phyloP scores from a whole-genome alignment of 768 basidiomycete species.

The Tephrocybe sp. region DNA sequence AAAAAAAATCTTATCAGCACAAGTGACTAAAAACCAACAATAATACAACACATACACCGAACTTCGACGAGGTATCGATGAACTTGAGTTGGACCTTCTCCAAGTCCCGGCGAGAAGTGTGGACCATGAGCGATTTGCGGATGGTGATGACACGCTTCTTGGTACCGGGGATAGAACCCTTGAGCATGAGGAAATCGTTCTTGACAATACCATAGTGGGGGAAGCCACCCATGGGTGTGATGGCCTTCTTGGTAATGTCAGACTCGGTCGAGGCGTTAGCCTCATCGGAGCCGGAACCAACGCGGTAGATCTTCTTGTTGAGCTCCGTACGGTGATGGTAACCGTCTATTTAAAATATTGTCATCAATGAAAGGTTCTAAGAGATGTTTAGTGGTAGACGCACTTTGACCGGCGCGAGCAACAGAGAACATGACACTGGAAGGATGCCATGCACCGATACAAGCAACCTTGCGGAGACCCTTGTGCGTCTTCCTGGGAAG shows the following conservation, averaged over 20 bases:
- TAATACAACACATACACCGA: constrained; percentile 65
- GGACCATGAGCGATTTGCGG: constrained; percentile 95
- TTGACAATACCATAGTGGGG: constrained; percentile 98
- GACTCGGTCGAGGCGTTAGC: constrained; percentile 91
- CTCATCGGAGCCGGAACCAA: constrained; percentile 77
- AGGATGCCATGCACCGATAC: constrained; percentile 98
- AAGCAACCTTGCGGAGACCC: constrained; percentile 99
- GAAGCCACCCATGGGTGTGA: constrained; percentile 99
- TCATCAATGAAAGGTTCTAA: constrained; percentile 1
- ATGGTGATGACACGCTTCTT: constrained; percentile 98
- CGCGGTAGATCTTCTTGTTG: constrained; percentile 99
- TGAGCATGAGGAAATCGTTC: constrained; percentile 97
- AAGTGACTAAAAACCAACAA: background rate
- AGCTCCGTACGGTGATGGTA: constrained; percentile 97
- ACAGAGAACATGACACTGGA: constrained; percentile 99
- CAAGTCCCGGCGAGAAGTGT: constrained; percentile 93
- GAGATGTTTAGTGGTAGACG: constrained; percentile 34
- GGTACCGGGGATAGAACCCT: constrained; percentile 93
- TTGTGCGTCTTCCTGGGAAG: constrained; percentile 99
- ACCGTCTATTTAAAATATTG: constrained; percentile 56
- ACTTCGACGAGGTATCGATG: constrained; percentile 98
- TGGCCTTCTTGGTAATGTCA: constrained; percentile 90
- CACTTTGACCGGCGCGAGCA: constrained; percentile 99
- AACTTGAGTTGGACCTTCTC: constrained; percentile 99
- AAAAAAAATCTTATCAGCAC: constrained; percentile 12